phyloP scores from a whole-genome alignment of 2,329 filamentous ascomycete genomes.

The Ophiostoma pallidulum region DNA sequence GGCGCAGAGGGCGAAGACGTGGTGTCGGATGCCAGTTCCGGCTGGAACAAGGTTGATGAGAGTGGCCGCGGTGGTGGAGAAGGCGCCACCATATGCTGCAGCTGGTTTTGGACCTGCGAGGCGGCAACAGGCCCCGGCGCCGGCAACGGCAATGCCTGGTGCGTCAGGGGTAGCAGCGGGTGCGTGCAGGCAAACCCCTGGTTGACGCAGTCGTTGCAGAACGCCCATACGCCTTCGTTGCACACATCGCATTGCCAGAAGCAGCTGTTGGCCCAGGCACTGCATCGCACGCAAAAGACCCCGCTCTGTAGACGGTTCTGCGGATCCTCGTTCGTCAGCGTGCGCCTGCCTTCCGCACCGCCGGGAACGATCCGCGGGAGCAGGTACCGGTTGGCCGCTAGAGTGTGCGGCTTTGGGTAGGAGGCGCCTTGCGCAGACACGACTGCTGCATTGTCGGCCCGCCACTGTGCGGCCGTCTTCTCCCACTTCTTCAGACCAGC shows the following conservation, averaged over 20 bases:
- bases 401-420: slow-evolving; percentile 43
- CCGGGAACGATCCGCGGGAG: slow-evolving; percentile 40
- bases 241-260: slow-evolving; percentile 85
- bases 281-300: slow-evolving; percentile 74
- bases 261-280: slow-evolving; percentile 65
- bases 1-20: slow-evolving; percentile 36
- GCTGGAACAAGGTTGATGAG: slow-evolving; percentile 29
- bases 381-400: slow-evolving; percentile 48
- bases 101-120: background rate
- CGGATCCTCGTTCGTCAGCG: slow-evolving; percentile 58
- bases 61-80: slow-evolving; percentile 22
- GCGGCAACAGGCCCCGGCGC: slow-evolving; percentile 12
- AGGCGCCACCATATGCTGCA: slow-evolving; percentile 19
- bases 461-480: slow-evolving; percentile 25
- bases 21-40: slow-evolving; percentile 38
- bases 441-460: slow-evolving; percentile 26
- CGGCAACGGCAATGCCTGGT: slow-evolving; percentile 33
- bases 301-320: slow-evolving; percentile 61
- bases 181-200: slow-evolving; percentile 75
- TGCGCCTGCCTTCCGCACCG: slow-evolving; percentile 45
- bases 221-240: slow-evolving; percentile 92
- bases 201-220: slow-evolving; percentile 80
- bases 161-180: slow-evolving; percentile 64
- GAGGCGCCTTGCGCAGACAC: background rate
- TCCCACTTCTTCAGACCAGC: slow-evolving; percentile 61